Evolutionary conservation across 1,139 yeast genomes (phyloP), one percentile per base, ranked within the genome.

Genomic region (Suhomyces guaymorum): DNA sequence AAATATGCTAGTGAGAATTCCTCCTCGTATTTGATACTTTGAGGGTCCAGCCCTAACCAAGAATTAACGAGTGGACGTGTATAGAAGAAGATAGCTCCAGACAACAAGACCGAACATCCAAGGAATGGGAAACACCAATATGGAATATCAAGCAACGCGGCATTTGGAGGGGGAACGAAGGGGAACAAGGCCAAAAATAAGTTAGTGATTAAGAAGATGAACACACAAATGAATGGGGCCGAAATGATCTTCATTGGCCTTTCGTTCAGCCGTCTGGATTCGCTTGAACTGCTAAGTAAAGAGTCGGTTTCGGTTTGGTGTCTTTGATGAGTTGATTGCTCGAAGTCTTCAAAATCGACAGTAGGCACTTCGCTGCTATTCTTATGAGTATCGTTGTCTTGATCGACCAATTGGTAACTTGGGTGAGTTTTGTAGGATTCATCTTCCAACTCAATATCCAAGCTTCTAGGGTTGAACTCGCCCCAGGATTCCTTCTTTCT

Each of bases 91-190:
- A 63, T 47, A 0, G 58, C 75, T 2, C 84, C 84, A n/a, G 63
- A 28, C 0, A 61, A 36, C 16, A 78, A 51, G 6, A 75, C 73
- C 2, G 68, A 57, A 2, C 77, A 58, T 0, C 83, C 80, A 2
- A 78, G 71, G 5, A 68, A 59, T 0, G 84, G 83, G 49, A 78
- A 77, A 20, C 77, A 68, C 68, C 75, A 79, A 47, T 73, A 79
- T 1, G 84, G 82, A 32, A 59, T 63, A 38, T 43, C 55, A 54
- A 44, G 48, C 37, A 10, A 41, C 3, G 42, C 43, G 42, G 55
- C 57, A n/a, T 47, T 43, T 15, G 70, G 71, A 2, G 84, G 84
- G 3, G 78, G 80, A 0, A 78, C 56, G 52, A 79, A 77, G 5
- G 84, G 83, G 37, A 78, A 70, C 8, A 78, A 37, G 2, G 81